Evolutionary conservation across 2,329 filamentous ascomycete genomes (phyloP), one percentile per base, ranked within the genome.

Genomic region (Thermothelomyces thermophilus): DNA sequence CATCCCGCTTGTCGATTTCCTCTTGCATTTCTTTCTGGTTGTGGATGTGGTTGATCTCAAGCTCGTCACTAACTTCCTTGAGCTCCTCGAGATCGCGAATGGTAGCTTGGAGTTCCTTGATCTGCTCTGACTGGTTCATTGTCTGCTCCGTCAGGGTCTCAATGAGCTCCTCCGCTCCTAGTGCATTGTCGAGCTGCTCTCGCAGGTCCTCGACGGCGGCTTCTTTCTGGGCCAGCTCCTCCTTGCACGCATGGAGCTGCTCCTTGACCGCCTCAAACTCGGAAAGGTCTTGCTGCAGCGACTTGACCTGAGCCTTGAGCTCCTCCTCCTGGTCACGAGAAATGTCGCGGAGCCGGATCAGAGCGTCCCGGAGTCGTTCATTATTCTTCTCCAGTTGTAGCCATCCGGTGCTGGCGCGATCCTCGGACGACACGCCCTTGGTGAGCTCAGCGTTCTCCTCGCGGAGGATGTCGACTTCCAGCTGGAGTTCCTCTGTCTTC

Each of bases 11-110:
- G 64, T 96, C 90, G 48, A 97, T 80, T 61, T 96, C 90, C 60
- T 94, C 87, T 65, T 95, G 90, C 68, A 98, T 80, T 64, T 97
- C 90, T 66, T 91, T 95, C 65, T 95, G 88, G 31, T 90, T 87
- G 63, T 96, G 90, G 3, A 93, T 80, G 63, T 96, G 90, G 63
- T 95, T 95, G 60, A 88, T 80, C 65, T 96, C 90, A 3, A 98
- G 80, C 68, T 98, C 93, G 62, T 97, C 90, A 60, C 89, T 94
- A 59, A 97, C 82, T 64, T 98, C 91, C 64, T 90, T 90, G 46
- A 97, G 71, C 53, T 80, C 88, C 66, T 96, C 89, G 10, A 97
- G 76, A 57, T 97, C 91, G 55, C 90, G 85, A 53, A 97, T 86
- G 7, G 85, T 82, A 16, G 82, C 82, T 61, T 85, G 85, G 45